These are phyloP conservation scores for Polychaeton citri DNA, from an alignment of 2,329 filamentous ascomycete genomes.

Conservation along the genomic window DNA sequence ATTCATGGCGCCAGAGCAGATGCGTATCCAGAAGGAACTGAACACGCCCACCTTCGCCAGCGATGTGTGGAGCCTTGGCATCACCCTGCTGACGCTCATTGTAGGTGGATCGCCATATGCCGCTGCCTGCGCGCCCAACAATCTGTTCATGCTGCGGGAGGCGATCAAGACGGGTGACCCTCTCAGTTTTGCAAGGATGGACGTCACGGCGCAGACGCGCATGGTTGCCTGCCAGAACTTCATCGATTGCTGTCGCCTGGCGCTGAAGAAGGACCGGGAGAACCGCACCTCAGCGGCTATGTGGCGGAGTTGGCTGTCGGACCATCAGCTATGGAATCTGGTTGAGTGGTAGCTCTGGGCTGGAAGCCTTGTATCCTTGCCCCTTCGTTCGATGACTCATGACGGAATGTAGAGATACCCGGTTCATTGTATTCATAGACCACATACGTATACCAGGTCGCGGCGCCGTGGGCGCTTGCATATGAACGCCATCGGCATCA, in stretches of 20 bases:
- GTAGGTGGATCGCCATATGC: conserved; percentile 29
- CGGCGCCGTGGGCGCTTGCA: too few species aligned
- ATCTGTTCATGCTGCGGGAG: conserved; percentile 29
- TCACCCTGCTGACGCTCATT: conserved; percentile 31
- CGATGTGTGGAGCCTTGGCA: conserved; percentile 33
- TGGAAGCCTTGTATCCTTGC: too few species aligned
- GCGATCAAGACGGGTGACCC: conserved; percentile 30
- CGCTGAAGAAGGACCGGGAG: conserved; percentile 23
- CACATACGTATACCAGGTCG: too few species aligned
- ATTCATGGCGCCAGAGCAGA: conserved; percentile 27
- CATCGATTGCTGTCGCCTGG: conserved; percentile 24
- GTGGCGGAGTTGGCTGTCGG: conserved; percentile 20
- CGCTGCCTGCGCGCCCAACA: conserved; percentile 20
- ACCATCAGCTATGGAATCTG: conserved; percentile 2
- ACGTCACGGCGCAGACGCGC: conserved; percentile 19
- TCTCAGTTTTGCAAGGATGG: conserved; percentile 26
- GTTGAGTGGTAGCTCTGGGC: not conserved
- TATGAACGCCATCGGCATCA: too few species aligned
- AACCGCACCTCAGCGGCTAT: conserved; percentile 14
- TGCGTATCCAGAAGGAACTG: conserved; percentile 15
- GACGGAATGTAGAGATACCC: too few species aligned
- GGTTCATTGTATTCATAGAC: too few species aligned
- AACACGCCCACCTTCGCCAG: conserved; percentile 20
- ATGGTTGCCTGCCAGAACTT: conserved; percentile 21
- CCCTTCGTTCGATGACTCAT: too few species aligned